A percentile compares a stretch with the other conserved stretches of the same genome.
These are phyloP conservation scores for Kuraishia piskuri DNA, from an alignment of 805 yeast genomes.

Conservation along the genomic window DNA sequence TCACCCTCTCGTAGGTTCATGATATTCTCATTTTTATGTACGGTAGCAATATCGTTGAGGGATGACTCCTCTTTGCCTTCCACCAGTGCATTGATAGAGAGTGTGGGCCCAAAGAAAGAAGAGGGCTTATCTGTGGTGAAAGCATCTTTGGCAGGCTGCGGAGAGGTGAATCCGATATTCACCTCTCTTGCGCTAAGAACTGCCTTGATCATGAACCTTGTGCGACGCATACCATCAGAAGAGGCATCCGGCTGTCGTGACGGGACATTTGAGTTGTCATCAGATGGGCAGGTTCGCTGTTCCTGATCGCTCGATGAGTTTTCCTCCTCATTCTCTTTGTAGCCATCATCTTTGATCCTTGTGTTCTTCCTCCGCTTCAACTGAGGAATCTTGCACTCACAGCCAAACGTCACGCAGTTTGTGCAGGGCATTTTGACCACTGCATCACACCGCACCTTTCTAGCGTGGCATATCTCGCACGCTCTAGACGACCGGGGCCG, in stretches of 20 bases:
- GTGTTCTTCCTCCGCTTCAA: conserved; percentile 7
- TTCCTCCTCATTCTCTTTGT: not conserved
- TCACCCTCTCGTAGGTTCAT: conserved; percentile 31
- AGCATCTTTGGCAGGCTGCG: not conserved
- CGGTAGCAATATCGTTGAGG: not conserved
- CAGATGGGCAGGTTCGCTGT: not conserved
- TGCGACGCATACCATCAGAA: not conserved
- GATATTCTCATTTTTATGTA: not conserved
- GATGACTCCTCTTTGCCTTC: not conserved
- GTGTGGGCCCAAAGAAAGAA: not conserved
- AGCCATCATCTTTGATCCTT: not conserved
- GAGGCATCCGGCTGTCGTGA: not conserved
- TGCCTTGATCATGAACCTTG: not conserved
- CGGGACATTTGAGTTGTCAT: not conserved
- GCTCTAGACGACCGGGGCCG: conserved; percentile 63
- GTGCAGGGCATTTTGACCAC: conserved; percentile 51
- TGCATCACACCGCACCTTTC: conserved; percentile 78
- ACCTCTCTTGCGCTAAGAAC: not conserved
- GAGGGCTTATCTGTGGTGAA: not conserved
- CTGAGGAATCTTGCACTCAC: conserved; percentile 64
- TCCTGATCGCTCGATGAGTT: not conserved
- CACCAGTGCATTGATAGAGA: not conserved
- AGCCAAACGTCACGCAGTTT: conserved; percentile 63
- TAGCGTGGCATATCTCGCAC: conserved; percentile 66
- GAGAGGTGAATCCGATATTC: not conserved